Percentiles rank a stretch among this genome's conserved stretches.
Conservation (phyloP, 305 asterid genomes). For the Fraxinus floribunda region DNA sequence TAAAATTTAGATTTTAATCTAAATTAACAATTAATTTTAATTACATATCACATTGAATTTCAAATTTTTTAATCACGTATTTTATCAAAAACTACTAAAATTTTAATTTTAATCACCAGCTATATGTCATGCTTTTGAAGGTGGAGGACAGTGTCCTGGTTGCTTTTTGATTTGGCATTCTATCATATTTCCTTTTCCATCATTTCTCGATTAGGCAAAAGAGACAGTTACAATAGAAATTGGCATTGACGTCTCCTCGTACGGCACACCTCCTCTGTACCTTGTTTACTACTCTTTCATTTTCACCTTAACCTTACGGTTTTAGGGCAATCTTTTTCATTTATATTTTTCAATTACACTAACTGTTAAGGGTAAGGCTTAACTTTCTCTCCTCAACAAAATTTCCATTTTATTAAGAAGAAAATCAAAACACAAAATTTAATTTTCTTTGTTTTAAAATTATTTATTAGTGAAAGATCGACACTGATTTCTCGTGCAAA, state of each 20-base stretch:
- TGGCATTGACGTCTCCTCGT: slow-evolving; percentile 82
- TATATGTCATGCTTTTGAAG: slow-evolving; percentile 1
- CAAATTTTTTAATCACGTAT: too few relatives aligned
- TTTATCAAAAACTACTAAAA: too few relatives aligned
- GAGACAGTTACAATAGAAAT: slow-evolving; percentile 37
- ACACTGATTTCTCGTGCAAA: not conserved
- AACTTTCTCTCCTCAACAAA: not conserved
- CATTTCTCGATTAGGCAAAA: slow-evolving; percentile 47
- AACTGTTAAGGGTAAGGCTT: not conserved
- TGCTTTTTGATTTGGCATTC: slow-evolving; percentile 36
- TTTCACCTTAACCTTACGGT: slow-evolving; percentile 1
- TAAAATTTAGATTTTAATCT: too few relatives aligned
- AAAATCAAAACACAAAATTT: not conserved
- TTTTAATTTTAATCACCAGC: not conserved
- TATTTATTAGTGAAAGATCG: not conserved
- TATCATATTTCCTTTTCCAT: slow-evolving; percentile 48
- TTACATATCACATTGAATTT: too few relatives aligned
- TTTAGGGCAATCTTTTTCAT: not conserved
- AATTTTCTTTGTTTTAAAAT: not conserved
- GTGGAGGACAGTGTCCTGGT: slow-evolving; percentile 22
- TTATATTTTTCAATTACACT: not conserved
- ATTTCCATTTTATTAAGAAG: not conserved
- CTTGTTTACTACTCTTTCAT: slow-evolving; percentile 10
- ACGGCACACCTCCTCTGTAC: slow-evolving; percentile 27
- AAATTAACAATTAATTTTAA: too few relatives aligned